Conservation (phyloP, 2,329 filamentous ascomycete genomes). For the Pyrenochaeta sp. region DNA sequence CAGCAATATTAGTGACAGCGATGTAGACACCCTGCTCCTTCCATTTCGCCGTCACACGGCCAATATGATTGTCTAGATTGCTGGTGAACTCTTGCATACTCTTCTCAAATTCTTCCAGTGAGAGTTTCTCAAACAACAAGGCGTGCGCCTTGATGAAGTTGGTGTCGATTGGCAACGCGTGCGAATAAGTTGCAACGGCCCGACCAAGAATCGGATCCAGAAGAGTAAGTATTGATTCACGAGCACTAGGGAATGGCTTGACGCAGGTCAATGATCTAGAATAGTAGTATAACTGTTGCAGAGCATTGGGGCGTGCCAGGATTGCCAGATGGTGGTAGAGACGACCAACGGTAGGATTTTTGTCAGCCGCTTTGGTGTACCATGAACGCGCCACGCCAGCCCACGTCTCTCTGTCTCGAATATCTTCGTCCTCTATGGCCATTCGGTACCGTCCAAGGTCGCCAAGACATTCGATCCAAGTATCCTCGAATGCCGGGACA, state of each 20-base stretch:
- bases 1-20: constrained; percentile 64
- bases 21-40: constrained; percentile 66
- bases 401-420: constrained; percentile 81
- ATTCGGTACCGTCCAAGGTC: constrained; percentile 87
- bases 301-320: constrained; percentile 71
- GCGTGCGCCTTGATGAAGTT: constrained; percentile 71
- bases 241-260: constrained; percentile 71
- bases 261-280: constrained; percentile 74
- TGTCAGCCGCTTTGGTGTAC: constrained; percentile 81
- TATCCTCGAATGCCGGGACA: constrained; percentile 81
- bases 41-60: constrained; percentile 61
- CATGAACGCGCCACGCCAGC: constrained; percentile 80
- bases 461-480: constrained; percentile 92
- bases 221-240: constrained; percentile 74
- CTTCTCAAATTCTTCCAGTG: constrained; percentile 56
- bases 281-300: constrained; percentile 78
- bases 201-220: constrained; percentile 63
- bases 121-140: constrained; percentile 66
- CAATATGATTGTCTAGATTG: constrained; percentile 67
- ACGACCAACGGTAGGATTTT: constrained; percentile 76
- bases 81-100: constrained; percentile 61
- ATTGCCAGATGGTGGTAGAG: constrained; percentile 91
- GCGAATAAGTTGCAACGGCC: constrained; percentile 39
- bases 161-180: constrained; percentile 61
- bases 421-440: constrained; percentile 87